Evolutionary conservation across 2,329 filamentous ascomycete genomes (phyloP).

Genomic region (Clonostachys byssicola): DNA sequence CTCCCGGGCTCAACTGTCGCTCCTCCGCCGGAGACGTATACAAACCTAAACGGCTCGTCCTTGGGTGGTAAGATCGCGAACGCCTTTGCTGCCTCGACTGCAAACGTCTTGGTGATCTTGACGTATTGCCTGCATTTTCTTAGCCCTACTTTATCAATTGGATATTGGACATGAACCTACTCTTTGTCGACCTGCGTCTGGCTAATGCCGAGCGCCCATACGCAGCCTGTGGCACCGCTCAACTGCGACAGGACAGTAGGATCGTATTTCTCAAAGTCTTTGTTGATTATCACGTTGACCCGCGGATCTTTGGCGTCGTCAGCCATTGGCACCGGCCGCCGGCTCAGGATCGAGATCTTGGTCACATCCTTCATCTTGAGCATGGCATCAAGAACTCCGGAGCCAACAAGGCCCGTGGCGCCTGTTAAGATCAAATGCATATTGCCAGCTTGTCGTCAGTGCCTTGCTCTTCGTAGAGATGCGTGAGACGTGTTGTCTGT

Average conservation of each 20-base stretch:
- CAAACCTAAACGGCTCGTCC: conserved; percentile 57
- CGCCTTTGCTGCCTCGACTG: conserved; percentile 58
- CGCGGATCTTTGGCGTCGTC: conserved; percentile 53
- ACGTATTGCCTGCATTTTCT: conserved; percentile 46
- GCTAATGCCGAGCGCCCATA: conserved; percentile 71
- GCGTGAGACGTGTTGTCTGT: too few relatives aligned
- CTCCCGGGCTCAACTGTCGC: conserved; percentile 52
- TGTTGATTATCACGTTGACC: conserved; percentile 62
- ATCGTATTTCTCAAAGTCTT: conserved; percentile 62
- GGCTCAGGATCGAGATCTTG: conserved; percentile 64
- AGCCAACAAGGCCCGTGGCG: conserved; percentile 64
- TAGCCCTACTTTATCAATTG: too few relatives aligned
- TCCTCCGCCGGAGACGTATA: conserved; percentile 65
- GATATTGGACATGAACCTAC: conserved; percentile 9
- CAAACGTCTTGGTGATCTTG: conserved; percentile 63
- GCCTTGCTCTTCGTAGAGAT: too few relatives aligned
- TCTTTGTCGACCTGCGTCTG: conserved; percentile 55
- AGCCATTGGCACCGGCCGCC: conserved; percentile 61
- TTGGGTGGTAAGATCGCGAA: conserved; percentile 42
- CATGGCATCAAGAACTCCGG: conserved; percentile 57
- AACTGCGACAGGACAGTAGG: conserved; percentile 52
- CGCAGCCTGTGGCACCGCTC: conserved; percentile 60
- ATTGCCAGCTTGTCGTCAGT: too few relatives aligned
- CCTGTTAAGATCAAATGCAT: conserved; percentile 67
- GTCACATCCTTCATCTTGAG: conserved; percentile 48